Evolutionary conservation across 208 protist genomes (phyloP).

Genomic region (Leishmania tarentolae): DNA sequence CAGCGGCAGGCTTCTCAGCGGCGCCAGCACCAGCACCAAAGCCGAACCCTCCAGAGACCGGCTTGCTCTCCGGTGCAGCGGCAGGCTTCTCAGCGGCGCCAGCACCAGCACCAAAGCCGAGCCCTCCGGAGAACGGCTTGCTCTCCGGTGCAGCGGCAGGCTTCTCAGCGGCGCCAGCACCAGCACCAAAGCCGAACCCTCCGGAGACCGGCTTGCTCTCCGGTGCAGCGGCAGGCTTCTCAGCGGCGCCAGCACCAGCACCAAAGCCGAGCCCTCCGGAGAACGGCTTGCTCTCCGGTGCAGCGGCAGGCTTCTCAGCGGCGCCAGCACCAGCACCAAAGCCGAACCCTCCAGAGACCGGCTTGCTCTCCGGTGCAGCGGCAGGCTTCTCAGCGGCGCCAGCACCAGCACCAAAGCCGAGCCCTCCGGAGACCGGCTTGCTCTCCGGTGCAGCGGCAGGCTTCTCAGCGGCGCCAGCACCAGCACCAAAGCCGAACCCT

Average conservation of each 20-base stretch:
- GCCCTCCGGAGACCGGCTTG: neutral
- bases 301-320: neutral
- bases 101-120: constrained; percentile 4
- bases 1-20: neutral
- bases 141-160: neutral
- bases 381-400: neutral
- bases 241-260: neutral
- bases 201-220: neutral
- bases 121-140: neutral
- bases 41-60: constrained; percentile 1
- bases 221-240: neutral
- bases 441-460: constrained; percentile 3
- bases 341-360: neutral
- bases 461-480: neutral
- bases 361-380: neutral
- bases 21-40: constrained; percentile 6
- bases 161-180: neutral
- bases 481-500: neutral
- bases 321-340: neutral
- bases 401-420: neutral
- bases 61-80: constrained; percentile 4
- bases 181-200: constrained; percentile 9
- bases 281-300: neutral
- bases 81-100: neutral
- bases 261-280: neutral